Percentiles rank a stretch among this genome's conserved stretches.
Evolutionary conservation across 1,284 basidiomycete species (phyloP).

Genomic region (Xerocomus nothofagi): DNA sequence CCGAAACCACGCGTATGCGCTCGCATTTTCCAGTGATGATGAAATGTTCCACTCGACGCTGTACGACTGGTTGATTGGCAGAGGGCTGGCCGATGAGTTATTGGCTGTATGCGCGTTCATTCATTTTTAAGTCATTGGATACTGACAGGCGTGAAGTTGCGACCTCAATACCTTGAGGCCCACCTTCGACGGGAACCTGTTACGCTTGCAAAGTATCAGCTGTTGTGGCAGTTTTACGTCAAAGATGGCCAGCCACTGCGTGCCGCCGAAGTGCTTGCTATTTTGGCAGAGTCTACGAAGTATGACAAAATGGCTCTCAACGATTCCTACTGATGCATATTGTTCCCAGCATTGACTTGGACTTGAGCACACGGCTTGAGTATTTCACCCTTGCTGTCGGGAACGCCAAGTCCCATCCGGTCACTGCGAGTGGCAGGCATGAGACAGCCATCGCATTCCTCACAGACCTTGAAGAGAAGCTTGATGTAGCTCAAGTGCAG

Average conservation of each 20-base stretch:
- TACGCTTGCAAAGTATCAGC: constrained; percentile 80
- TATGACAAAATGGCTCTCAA: constrained; percentile 39
- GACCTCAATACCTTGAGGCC: constrained; percentile 82
- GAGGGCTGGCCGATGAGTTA: constrained; percentile 83
- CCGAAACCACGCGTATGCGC: constrained; percentile 72
- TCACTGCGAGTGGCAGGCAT: constrained; percentile 70
- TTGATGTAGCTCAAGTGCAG: constrained; percentile 97
- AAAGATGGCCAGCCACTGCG: constrained; percentile 83
- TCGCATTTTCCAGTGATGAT: constrained; percentile 84
- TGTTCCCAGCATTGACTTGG: constrained; percentile 58
- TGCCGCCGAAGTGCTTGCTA: constrained; percentile 86
- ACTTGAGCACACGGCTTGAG: constrained; percentile 76
- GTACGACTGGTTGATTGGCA: constrained; percentile 90
- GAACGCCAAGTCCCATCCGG: constrained; percentile 92
- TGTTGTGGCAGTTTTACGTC: constrained; percentile 97
- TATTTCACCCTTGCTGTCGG: constrained; percentile 92
- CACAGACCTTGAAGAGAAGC: constrained; percentile 90
- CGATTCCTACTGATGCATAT: constrained; percentile 1
- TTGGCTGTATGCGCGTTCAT: constrained; percentile 64
- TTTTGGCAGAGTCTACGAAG: constrained; percentile 85
- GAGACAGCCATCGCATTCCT: constrained; percentile 90
- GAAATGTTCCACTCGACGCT: constrained; percentile 93
- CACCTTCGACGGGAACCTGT: constrained; percentile 85
- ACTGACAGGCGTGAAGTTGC: constrained; percentile 54
- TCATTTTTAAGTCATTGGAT: constrained; percentile 8